A percentile compares a stretch with the other conserved stretches of the same genome.
These are phyloP conservation scores for Lachancea lanzarotensis DNA, from an alignment of 805 yeast genomes.

Conservation along the genomic window DNA sequence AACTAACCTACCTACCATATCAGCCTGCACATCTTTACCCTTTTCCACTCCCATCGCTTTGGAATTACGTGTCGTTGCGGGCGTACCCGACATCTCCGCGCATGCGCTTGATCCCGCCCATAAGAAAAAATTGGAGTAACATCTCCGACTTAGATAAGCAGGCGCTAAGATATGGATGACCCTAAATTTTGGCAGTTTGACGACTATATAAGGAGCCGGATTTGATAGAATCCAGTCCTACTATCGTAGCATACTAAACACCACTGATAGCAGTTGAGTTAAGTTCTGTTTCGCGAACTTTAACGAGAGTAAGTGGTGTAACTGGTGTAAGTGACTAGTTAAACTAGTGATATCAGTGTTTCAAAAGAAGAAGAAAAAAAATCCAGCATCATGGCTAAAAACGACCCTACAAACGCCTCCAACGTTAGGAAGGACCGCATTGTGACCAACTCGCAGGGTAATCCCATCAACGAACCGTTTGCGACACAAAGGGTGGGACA, in stretches of 20 bases:
- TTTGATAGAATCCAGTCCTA: not conserved
- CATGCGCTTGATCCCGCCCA: not conserved
- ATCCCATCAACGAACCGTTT: constrained; percentile 69
- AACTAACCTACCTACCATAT: no score
- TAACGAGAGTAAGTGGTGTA: not conserved
- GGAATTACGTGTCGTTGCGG: no score
- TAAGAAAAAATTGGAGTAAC: not conserved
- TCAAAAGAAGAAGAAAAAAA: not conserved
- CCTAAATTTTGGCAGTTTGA: not conserved
- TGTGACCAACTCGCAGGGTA: constrained; percentile 67
- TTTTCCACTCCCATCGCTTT: no score
- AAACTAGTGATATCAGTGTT: not conserved
- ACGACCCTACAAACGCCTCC: constrained; percentile 22
- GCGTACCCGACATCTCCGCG: no score
- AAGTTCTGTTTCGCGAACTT: not conserved
- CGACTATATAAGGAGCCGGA: not conserved
- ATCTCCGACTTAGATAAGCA: not conserved
- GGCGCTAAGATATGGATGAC: not conserved
- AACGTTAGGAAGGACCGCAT: constrained; percentile 39
- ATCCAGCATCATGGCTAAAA: not conserved
- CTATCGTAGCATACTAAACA: no score
- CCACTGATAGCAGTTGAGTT: no score
- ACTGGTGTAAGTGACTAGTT: no score
- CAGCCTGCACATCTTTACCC: no score
- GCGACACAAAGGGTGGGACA: constrained; percentile 70